phyloP scores from a whole-genome alignment of 2,329 filamentous ascomycete species.

The Verticillium alfalfae region DNA sequence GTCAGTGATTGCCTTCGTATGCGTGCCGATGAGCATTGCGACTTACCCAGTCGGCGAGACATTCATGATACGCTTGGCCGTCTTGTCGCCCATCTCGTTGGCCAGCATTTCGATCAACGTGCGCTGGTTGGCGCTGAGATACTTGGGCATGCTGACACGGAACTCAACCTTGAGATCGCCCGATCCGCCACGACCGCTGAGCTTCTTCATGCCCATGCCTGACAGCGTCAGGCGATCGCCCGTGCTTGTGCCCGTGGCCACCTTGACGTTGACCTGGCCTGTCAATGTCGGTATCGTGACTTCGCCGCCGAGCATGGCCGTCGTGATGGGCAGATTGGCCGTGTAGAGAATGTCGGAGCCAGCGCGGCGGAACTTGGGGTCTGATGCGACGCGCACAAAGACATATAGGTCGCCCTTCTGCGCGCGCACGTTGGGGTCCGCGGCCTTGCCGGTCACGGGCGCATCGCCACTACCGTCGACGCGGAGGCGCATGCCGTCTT shows the following conservation, averaged over 20 bases:
- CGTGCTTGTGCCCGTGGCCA: slow-evolving; percentile 84
- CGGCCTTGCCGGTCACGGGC: slow-evolving; percentile 66
- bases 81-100: slow-evolving; percentile 92
- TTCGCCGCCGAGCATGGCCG: slow-evolving; percentile 86
- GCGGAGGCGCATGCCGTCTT: slow-evolving; percentile 90
- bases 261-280: slow-evolving; percentile 82
- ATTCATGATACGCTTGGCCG: slow-evolving; percentile 89
- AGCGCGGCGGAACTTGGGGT: slow-evolving; percentile 80
- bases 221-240: slow-evolving; percentile 85
- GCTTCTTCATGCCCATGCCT: slow-evolving; percentile 90
- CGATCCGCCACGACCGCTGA: slow-evolving; percentile 60
- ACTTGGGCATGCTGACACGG: slow-evolving; percentile 93
- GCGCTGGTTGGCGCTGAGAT: slow-evolving; percentile 82
- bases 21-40: background rate
- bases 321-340: slow-evolving; percentile 84
- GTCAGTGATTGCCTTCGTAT: slow-evolving; percentile 2
- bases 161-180: slow-evolving; percentile 94
- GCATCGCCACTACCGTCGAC: slow-evolving; percentile 85
- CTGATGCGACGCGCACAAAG: slow-evolving; percentile 80
- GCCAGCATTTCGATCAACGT: slow-evolving; percentile 93
- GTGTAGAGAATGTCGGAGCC: slow-evolving; percentile 93
- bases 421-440: slow-evolving; percentile 57
- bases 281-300: slow-evolving; percentile 86
- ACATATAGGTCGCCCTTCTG: slow-evolving; percentile 86
- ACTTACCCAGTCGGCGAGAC: slow-evolving; percentile 50